Percentiles rank a stretch among this genome's conserved stretches.
Conservation (phyloP, 2,329 filamentous ascomycete genomes). For the Xylariaceae sp. region DNA sequence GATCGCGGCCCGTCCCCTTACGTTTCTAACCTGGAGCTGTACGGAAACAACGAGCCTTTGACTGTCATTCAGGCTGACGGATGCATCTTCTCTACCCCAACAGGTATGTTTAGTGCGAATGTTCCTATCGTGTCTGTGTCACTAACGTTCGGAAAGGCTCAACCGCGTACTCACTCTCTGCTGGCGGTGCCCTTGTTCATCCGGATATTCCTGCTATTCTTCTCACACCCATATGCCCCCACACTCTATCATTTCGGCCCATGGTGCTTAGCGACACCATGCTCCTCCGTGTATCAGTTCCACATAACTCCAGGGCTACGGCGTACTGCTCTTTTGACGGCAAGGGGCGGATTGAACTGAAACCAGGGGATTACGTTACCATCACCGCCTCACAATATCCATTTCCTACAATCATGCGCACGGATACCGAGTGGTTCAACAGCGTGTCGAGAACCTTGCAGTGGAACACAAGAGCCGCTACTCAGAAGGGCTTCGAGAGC, state of each 20-base stretch:
- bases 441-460: constrained; percentile 86
- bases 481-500: constrained; percentile 82
- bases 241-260: constrained; percentile 92
- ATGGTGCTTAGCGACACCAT: constrained; percentile 97
- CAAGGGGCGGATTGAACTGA: constrained; percentile 89
- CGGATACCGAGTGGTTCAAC: constrained; percentile 92
- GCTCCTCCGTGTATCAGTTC: constrained; percentile 83
- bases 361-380: constrained; percentile 90
- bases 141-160: constrained; percentile 47
- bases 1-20: constrained; percentile 95
- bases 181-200: constrained; percentile 91
- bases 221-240: constrained; percentile 94
- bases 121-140: not conserved
- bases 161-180: constrained; percentile 93
- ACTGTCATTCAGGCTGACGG: constrained; percentile 96
- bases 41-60: constrained; percentile 89
- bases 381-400: constrained; percentile 95
- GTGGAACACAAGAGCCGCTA: constrained; percentile 91
- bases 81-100: constrained; percentile 96
- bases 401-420: constrained; percentile 91
- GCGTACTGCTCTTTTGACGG: constrained; percentile 98
- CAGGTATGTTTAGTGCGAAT: constrained; percentile 46
- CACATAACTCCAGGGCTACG: constrained; percentile 78
- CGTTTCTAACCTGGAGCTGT: constrained; percentile 93
- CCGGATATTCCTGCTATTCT: constrained; percentile 96